Evolutionary conservation across 345 rosid genomes (phyloP).

Genomic region (Bruguiera sexangula): DNA sequence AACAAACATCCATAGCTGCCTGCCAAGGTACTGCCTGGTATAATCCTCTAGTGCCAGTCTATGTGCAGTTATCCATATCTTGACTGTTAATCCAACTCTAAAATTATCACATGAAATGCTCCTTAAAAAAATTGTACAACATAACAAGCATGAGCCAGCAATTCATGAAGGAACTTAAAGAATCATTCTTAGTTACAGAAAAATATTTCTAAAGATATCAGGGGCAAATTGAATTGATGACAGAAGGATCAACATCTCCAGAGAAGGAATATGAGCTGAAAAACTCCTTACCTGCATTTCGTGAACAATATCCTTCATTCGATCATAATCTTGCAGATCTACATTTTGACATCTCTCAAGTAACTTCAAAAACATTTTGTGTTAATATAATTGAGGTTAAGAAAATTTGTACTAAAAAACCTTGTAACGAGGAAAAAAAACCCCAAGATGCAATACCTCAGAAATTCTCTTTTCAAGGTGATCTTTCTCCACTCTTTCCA

Average conservation of each 20-base stretch:
- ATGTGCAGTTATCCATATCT: too few species aligned
- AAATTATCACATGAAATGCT: too few species aligned
- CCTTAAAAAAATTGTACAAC: too few species aligned
- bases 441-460: conserved; percentile 49
- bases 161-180: too few species aligned
- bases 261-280: not conserved
- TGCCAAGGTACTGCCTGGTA: too few species aligned
- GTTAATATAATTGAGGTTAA: conserved; percentile 18
- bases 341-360: conserved; percentile 62
- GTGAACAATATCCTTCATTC: conserved; percentile 59
- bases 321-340: conserved; percentile 70
- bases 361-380: conserved; percentile 43
- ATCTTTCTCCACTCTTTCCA: conserved; percentile 56
- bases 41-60: too few species aligned
- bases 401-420: not conserved
- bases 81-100: too few species aligned
- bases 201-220: too few species aligned
- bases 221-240: too few species aligned
- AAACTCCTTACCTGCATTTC: conserved; percentile 52
- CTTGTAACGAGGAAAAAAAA: conserved; percentile 5
- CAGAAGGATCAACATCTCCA: not conserved
- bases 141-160: too few species aligned
- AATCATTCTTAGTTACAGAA: too few species aligned
- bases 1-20: too few species aligned
- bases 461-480: conserved; percentile 57